A percentile compares a stretch with the other conserved stretches of the same genome.
Evolutionary conservation across 345 rosid genomes (phyloP).

Genomic region (Bretschneidera sinensis): DNA sequence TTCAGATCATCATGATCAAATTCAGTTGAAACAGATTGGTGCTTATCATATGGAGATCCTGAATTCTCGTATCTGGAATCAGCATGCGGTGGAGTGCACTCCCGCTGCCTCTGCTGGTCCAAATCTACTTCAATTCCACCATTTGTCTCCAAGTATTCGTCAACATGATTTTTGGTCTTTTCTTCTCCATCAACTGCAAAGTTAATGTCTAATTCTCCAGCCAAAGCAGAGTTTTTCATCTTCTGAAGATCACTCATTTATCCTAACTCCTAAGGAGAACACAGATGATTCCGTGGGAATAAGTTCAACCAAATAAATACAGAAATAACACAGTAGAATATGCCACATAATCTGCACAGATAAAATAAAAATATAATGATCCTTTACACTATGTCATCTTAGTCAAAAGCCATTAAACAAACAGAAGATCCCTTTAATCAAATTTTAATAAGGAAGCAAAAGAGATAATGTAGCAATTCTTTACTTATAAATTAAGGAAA

Average conservation of each 20-base stretch:
- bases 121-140: conserved; percentile 8
- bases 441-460: not conserved
- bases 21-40: not conserved
- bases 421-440: no score
- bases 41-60: conserved; percentile 7
- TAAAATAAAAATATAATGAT: not conserved
- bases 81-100: not conserved
- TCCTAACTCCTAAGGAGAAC: conserved; percentile 4
- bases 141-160: not conserved
- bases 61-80: conserved; percentile 4
- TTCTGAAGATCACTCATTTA: conserved; percentile 12
- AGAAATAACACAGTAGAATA: no score
- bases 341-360: not conserved
- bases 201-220: conserved; percentile 1
- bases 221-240: conserved; percentile 6
- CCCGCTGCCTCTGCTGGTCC: conserved; percentile 8
- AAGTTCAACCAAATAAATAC: conserved; percentile 9
- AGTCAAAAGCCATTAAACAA: no score
- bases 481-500: no score
- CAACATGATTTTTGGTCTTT: not conserved
- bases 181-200: conserved; percentile 7
- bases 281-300: conserved; percentile 1
- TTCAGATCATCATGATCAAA: conserved; percentile 6
- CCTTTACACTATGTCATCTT: not conserved
- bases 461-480: not conserved